phyloP scores from a whole-genome alignment of 2,329 filamentous ascomycete genomes.

The Apiospora aurea region DNA sequence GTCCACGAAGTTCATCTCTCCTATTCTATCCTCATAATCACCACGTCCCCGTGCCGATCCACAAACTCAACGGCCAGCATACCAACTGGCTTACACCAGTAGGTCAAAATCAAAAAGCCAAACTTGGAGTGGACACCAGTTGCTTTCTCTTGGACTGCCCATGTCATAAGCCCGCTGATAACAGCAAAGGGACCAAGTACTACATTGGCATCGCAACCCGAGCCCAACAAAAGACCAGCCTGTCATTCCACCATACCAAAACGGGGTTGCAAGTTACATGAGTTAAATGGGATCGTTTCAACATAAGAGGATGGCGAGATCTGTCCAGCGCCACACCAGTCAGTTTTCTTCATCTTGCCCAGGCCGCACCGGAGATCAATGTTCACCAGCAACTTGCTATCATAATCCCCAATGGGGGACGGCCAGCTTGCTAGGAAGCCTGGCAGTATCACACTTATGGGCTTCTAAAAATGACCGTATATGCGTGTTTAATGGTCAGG shows the following conservation, averaged over 20 bases:
- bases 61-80: background rate
- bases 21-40: background rate
- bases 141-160: background rate
- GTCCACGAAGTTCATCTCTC: background rate
- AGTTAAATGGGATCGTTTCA: background rate
- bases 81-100: background rate
- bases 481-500: too few relatives aligned
- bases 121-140: background rate
- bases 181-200: background rate
- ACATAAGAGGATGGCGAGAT: background rate
- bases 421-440: background rate
- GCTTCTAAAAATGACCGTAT: background rate
- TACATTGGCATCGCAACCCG: background rate
- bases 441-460: background rate
- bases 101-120: background rate
- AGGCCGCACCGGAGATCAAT: too few relatives aligned
- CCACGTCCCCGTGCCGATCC: too few relatives aligned
- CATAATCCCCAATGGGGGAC: too few relatives aligned
- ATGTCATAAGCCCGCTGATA: background rate
- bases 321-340: background rate
- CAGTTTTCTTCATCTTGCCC: background rate
- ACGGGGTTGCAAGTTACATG: background rate
- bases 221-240: background rate
- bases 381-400: background rate
- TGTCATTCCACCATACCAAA: background rate